Percentiles rank a stretch among this genome's conserved stretches.
These are phyloP conservation scores for Calonectria naviculata DNA, from an alignment of 2,329 filamentous ascomycete species.

Conservation along the genomic window DNA sequence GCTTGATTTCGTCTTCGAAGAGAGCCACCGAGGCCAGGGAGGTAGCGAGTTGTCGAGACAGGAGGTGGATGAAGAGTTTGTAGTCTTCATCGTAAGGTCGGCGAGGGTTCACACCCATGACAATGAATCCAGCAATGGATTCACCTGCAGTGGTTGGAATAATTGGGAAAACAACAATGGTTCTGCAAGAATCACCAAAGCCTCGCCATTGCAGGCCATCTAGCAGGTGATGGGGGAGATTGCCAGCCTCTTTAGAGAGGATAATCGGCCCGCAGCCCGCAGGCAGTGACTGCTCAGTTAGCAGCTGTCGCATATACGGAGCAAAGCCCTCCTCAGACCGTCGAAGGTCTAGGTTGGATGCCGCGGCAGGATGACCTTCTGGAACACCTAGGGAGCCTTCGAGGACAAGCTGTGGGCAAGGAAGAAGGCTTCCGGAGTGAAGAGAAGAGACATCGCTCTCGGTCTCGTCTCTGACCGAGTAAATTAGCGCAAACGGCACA, in stretches of 20 bases:
- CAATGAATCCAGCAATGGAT: constrained; percentile 79
- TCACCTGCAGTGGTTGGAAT: constrained; percentile 79
- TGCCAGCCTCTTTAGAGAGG: constrained; percentile 73
- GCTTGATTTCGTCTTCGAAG: constrained; percentile 84
- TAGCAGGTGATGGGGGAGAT: constrained; percentile 72
- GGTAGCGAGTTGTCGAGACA: constrained; percentile 81
- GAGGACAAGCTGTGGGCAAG: constrained; percentile 73
- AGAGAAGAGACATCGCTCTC: constrained; percentile 80
- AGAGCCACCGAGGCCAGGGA: constrained; percentile 84
- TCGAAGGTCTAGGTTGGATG: constrained; percentile 74
- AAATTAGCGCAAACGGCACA: constrained; percentile 80
- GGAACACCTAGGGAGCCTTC: constrained; percentile 80
- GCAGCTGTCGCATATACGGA: constrained; percentile 80
- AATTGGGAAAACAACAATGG: constrained; percentile 82
- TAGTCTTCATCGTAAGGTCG: constrained; percentile 86
- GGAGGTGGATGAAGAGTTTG: constrained; percentile 78
- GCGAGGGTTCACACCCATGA: constrained; percentile 82
- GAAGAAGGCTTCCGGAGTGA: constrained; percentile 72
- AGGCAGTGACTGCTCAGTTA: constrained; percentile 73
- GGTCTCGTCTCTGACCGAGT: constrained; percentile 77
- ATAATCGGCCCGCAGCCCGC: constrained; percentile 74
- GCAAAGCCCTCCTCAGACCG: constrained; percentile 79
- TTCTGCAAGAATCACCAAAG: constrained; percentile 75
- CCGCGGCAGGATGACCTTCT: constrained; percentile 69
- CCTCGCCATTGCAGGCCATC: constrained; percentile 77